Evolutionary conservation across 2,329 filamentous ascomycete genomes (phyloP), one percentile per base, ranked within the genome.

Genomic region (Colletotrichum truncatum): DNA sequence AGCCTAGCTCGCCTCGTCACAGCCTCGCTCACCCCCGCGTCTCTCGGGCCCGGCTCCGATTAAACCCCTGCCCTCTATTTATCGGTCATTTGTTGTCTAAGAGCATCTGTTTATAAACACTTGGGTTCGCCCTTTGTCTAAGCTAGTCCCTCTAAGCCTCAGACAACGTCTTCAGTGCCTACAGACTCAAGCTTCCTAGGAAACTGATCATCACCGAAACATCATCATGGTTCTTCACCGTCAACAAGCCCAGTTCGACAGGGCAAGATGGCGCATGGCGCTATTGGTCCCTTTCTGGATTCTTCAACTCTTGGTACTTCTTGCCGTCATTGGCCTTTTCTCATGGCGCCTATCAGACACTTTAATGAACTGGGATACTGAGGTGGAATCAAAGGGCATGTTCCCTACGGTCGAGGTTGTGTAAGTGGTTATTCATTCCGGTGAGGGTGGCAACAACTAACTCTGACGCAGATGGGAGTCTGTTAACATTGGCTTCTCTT

Each of bases 341-440:
- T 77, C 83, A 26, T 86, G 83, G 74, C 80, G 85, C 11, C 77
- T 89, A 7, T 82, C 81, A 26, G 77, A 81, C 46, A 85, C 84
- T 0, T 70, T 83, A 26, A 75, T 76, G 18, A 75, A 78, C 9
- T 82, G 80, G 68, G 72, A 80, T n/a, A 79, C 81, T 4, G 70
- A 79, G 34, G 70, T 81, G 28, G 73, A 75, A 25, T 55, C 43
- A 11, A 75, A 73, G 30, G 80, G 79, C 25, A 69, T 76, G n/a
- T 66, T 78, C 5, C 81, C 83, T 0, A 73, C 75, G 10, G 78
- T 87, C 10, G 81, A 85, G 74, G 74, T 86, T 68, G 82, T 83
- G 85, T 87, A 79, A 76, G 83, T 80, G 6, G n/a, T 39, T 14
- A 14, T 2, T n/a, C 26, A 8, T 11, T 26, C 12, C 18, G 10